A percentile compares a stretch with the other conserved stretches of the same genome.
Conservation (phyloP, 371 early-diverging fungal species). For the Zopfochytrium polystomum region DNA sequence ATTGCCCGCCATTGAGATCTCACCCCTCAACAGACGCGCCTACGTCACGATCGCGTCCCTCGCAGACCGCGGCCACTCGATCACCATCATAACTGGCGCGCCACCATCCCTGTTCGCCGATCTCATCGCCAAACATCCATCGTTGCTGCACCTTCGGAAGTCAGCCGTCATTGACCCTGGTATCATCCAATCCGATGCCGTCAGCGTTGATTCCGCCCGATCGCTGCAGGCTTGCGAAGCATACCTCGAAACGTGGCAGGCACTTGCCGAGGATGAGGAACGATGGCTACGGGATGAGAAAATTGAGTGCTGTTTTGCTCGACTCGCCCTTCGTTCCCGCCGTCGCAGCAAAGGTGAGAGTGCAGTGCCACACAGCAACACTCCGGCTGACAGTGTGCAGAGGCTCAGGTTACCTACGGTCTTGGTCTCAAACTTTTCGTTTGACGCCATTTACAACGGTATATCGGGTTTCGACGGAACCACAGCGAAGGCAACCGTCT, state of each 20-base stretch:
- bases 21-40: constrained; percentile 23
- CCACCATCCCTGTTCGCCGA: constrained; percentile 67
- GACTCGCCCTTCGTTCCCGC: constrained; percentile 68
- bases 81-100: constrained; percentile 65
- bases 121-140: constrained; percentile 55
- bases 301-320: constrained; percentile 63
- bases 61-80: constrained; percentile 53
- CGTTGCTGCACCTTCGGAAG: constrained; percentile 29
- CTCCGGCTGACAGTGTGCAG: not conserved
- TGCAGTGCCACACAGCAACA: not conserved
- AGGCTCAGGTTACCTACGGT: constrained; percentile 57
- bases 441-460: constrained; percentile 66
- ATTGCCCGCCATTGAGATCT: not conserved
- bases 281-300: constrained; percentile 22
- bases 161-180: constrained; percentile 58
- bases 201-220: constrained; percentile 62
- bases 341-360: constrained; percentile 26
- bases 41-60: constrained; percentile 44
- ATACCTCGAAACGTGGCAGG: constrained; percentile 50
- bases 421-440: constrained; percentile 74
- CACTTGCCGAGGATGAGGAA: constrained; percentile 54
- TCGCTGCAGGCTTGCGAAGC: constrained; percentile 48
- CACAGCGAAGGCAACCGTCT: constrained; percentile 49
- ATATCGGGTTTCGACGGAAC: constrained; percentile 38
- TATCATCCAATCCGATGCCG: constrained; percentile 68